Base-by-base conservation (phyloP, 2,329 filamentous ascomycete species). In the Diaporthe sp. region DNA sequence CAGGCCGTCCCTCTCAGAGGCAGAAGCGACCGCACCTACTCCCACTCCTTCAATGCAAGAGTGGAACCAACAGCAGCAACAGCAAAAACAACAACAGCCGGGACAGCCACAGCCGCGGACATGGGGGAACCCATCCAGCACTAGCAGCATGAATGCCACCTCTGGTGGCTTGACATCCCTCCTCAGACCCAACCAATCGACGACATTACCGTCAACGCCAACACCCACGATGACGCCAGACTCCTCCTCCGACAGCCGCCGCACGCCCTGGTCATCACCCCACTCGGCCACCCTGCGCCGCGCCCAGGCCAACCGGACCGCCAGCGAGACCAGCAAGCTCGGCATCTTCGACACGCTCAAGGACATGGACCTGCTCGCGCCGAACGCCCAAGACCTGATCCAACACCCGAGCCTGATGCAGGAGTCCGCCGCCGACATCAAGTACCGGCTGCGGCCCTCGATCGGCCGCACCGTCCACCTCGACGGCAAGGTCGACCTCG, bases 391-490 rank as follows among this genome's bases (percentile, higher is more conserved):
- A 15, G 76, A 79, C 58, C 72, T 81, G 40, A 55, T 78, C 74
- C 79, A 79, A 52, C 78, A 80, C 72, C 61, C 77, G 72, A 74
- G 71, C 47, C 71, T 75, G 35, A 60, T 75, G 73, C 68, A 70
- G 67, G 60, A 61, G 58, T 74, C 75, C 55, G 58, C 77, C 58
- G 69, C 77, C 72, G 77, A 81, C 17, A 71, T 78, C n/a, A 76
- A 87, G 72, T 71, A 72, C 54, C 83, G 84, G 40, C 80, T 87
- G 71, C 80, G 82, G 35, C 85, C 86, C 4, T 82, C 83, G 47
- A 84, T 83, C 12, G 87, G 88, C 54, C 86, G 87, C 61, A 87
- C 86, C 1, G 76, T 86, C 4, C 78, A 85, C 81, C 89, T 60
- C 66, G 35, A 12, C 79, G 79, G 3, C 33, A 85, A 82, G 69